Conservation (phyloP, 225 moss, liverwort and hornwort species). For the Physcomitrellopsis africana region DNA sequence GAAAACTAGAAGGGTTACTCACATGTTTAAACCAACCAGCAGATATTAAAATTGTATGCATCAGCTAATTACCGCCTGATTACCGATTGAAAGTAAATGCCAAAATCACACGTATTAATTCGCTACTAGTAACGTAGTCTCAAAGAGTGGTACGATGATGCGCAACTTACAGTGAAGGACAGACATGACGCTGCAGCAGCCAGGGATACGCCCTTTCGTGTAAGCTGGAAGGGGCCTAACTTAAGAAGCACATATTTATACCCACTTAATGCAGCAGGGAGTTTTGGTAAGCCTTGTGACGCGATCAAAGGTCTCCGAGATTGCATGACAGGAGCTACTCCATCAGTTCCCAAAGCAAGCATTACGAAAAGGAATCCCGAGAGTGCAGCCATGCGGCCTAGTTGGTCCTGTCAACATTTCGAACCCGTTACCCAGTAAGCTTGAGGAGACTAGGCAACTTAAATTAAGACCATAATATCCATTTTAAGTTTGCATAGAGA, state of each 20-base stretch:
- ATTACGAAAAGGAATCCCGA: constrained; percentile 84
- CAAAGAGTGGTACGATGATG: background rate
- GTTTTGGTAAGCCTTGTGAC: constrained; percentile 70
- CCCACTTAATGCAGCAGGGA: constrained; percentile 73
- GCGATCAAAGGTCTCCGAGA: constrained; percentile 67
- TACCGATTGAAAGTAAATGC: too few species aligned
- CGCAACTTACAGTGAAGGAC: constrained; percentile 82
- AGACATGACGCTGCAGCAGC: constrained; percentile 84
- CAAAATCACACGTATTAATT: background rate
- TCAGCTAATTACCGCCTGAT: too few species aligned
- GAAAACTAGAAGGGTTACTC: constrained; percentile 3
- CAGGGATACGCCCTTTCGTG: constrained; percentile 73
- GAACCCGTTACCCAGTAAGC: constrained; percentile 20
- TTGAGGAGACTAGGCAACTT: background rate
- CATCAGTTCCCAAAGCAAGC: constrained; percentile 89
- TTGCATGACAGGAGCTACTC: constrained; percentile 87
- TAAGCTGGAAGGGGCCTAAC: constrained; percentile 85
- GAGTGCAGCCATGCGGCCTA: constrained; percentile 80
- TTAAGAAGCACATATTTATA: constrained; percentile 87
- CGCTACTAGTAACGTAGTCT: background rate
- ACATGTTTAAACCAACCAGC: background rate
- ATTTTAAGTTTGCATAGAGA: background rate
- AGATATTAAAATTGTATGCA: too few species aligned
- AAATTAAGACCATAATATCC: background rate
- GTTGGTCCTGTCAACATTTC: constrained; percentile 73